Conservation (phyloP, 208 protist genomes). For the Acanthamoeba healyi region DNA sequence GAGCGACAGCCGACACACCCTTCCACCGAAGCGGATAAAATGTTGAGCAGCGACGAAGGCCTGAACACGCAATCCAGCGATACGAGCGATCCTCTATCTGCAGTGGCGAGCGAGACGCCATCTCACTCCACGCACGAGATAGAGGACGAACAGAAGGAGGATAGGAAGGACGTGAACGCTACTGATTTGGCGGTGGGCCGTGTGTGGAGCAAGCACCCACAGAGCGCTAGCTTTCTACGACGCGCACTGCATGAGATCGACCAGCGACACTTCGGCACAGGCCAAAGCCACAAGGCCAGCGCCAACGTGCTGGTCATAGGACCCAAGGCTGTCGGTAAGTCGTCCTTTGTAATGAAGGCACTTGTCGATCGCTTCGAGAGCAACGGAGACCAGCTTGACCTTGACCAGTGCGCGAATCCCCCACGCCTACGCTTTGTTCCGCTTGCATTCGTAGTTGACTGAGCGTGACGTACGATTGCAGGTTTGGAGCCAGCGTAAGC, state of each 20-base stretch:
- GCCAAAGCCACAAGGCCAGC: neutral
- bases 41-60: too few relatives aligned
- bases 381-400: conserved; percentile 22
- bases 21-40: too few relatives aligned
- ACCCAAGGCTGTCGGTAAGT: neutral
- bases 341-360: conserved; percentile 21
- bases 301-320: conserved; percentile 22
- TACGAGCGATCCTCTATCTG: too few relatives aligned
- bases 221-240: neutral
- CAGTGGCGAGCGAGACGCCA: too few relatives aligned
- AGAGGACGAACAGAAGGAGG: neutral
- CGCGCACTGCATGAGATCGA: neutral
- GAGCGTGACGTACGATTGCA: neutral
- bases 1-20: too few relatives aligned
- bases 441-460: too few relatives aligned
- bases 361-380: conserved; percentile 17
- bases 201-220: neutral
- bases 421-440: neutral
- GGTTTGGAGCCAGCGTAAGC: neutral
- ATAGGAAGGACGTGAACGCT: neutral
- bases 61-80: too few relatives aligned
- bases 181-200: neutral
- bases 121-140: too few relatives aligned
- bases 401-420: neutral
- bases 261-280: neutral